A percentile compares a stretch with the other conserved stretches of the same genome.
Conservation (phyloP, 805 yeast genomes). For the Pichia scutulata region DNA sequence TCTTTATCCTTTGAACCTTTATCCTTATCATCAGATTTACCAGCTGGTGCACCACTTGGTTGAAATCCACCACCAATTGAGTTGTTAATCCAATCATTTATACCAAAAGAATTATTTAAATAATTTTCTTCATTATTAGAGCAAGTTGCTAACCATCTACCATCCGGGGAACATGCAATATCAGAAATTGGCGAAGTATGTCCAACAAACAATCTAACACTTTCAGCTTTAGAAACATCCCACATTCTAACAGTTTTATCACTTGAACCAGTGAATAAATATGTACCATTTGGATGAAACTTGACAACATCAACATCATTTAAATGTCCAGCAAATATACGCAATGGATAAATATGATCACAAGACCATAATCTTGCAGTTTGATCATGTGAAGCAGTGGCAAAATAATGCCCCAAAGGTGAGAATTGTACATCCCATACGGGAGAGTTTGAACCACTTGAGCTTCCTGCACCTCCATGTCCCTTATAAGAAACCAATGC, state of each 20-base stretch:
- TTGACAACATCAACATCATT: conserved; percentile 92
- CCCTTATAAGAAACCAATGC: conserved; percentile 92
- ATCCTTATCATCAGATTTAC: background rate
- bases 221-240: conserved; percentile 85
- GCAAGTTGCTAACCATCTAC: conserved; percentile 87
- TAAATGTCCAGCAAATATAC: conserved; percentile 95
- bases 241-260: conserved; percentile 97
- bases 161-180: conserved; percentile 90
- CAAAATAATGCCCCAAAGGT: conserved; percentile 95
- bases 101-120: conserved; percentile 8
- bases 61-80: conserved; percentile 8
- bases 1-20: background rate
- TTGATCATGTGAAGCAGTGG: conserved; percentile 96
- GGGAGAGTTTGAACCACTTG: conserved; percentile 53
- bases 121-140: conserved; percentile 10
- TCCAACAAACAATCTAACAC: conserved; percentile 88
- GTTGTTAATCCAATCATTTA: conserved; percentile 6
- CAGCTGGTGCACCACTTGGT: conserved; percentile 7
- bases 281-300: conserved; percentile 94
- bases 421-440: conserved; percentile 96
- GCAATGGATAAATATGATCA: conserved; percentile 91
- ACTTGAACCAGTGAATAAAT: conserved; percentile 89
- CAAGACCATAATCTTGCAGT: conserved; percentile 97
- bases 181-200: conserved; percentile 85
- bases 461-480: conserved; percentile 34